Percentiles rank a stretch among this genome's conserved stretches.
Conservation (phyloP, 176 grass and related monocot species). For the Saccharum officinarum region DNA sequence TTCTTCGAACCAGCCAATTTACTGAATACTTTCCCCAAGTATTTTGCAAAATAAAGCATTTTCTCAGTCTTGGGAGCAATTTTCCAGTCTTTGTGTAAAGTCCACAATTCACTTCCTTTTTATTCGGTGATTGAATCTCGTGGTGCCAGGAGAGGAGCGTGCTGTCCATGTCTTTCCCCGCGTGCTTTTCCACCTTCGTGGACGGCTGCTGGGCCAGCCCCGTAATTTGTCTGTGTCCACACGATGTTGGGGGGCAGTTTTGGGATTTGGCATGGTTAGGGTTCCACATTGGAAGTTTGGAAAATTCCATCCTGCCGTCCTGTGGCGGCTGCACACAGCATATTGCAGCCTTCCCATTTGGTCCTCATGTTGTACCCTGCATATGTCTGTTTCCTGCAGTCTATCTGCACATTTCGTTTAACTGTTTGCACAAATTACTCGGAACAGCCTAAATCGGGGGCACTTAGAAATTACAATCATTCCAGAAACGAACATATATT, state of each 20-base stretch:
- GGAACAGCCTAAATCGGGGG: neutral
- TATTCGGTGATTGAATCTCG: slow-evolving; percentile 9
- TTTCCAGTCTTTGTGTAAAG: neutral
- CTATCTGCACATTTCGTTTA: slow-evolving; percentile 5
- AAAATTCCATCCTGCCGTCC: slow-evolving; percentile 38
- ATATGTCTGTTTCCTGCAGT: neutral
- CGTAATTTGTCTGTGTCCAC: slow-evolving; percentile 23
- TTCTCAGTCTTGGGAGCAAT: neutral
- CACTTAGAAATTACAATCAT: neutral
- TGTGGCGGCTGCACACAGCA: slow-evolving; percentile 31
- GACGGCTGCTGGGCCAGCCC: slow-evolving; percentile 22
- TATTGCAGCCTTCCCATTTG: slow-evolving; percentile 31
- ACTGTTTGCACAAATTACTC: neutral
- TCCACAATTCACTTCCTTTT: neutral
- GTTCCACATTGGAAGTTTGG: slow-evolving; percentile 34
- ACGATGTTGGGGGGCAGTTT: slow-evolving; percentile 35
- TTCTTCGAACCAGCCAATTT: neutral
- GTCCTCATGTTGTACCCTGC: slow-evolving; percentile 14
- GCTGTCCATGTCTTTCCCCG: slow-evolving; percentile 27
- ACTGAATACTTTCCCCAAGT: neutral
- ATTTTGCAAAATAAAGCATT: neutral
- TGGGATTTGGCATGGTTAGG: slow-evolving; percentile 39
- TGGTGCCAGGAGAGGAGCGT: slow-evolving; percentile 35
- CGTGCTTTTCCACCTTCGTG: neutral
- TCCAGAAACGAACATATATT: neutral